Evolutionary conservation across 2,329 filamentous ascomycete species (phyloP), one percentile per base, ranked within the genome.

Genomic region (Sporothrix mexicana): DNA sequence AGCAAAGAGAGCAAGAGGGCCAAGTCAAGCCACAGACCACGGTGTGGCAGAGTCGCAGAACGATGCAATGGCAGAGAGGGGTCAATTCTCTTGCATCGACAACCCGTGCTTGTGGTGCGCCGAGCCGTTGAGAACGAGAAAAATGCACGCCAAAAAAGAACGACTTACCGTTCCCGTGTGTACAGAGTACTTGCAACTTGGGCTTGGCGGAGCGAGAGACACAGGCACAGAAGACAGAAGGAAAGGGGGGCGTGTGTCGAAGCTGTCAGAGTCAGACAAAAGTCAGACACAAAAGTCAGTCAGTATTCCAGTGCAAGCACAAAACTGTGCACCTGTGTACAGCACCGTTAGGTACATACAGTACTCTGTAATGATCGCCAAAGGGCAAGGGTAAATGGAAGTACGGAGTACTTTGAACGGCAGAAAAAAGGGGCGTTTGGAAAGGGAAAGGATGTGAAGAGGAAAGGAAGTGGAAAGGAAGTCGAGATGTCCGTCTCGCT

Each of bases 401-500:
- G 30, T 43, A n/a, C 25, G 41, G 9, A 9, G 59, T 62, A 43
- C 17, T 43, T 15, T 12, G 36, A 17, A 43, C 2, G 30, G 7
- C 30, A 36, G 30, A n/a, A 43, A 43, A 20, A 62, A 43, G 57
- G 17, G 59, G 17, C 59, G 59, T 45, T 62, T 20, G 36, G 13
- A 62, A 43, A 43, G 20, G 59, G 59, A 23, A 45, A 64, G 45
- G 36, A 45, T 43, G 57, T 6, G 30, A 36, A 36, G 30, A 36
- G 7, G 17, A 47, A 17, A 47, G 15, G 10, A 17, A 25, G 8
- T 20, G 20, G 41, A n/a, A 20, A 49, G 62, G 47, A 20, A 41
- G 17, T 36, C 23, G 23, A 49, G 20, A 25, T 15, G 62, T 66
- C 62, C 62, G 62, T 66, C 62, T 66, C 62, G 62, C 13, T 15